Base-by-base conservation (phyloP, 169 alveolate genomes). In the Ichthyophthirius multifiliis region DNA sequence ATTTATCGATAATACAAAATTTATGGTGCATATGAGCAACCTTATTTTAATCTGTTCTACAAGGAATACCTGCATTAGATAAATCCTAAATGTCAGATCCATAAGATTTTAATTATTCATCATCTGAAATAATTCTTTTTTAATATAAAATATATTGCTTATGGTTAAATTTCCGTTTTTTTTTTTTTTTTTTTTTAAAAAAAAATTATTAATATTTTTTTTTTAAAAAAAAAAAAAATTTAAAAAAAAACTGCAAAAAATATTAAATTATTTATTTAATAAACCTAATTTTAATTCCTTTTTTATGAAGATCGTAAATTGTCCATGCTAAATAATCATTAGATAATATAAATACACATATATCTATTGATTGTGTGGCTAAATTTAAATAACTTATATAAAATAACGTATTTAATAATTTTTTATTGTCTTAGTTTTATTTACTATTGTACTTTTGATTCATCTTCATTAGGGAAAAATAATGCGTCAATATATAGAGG, bases 11-110 rank as follows among this genome's bases (percentile, higher is more conserved):
- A 34, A 92, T 80, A 20, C 85, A 89, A 71, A 92, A 92, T 81
- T 92, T 92, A 74, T 92, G 90, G 55, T 92, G 96, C 96, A 92
- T 92, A 78, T 92, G 91, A 62, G 88, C 86, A 75, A 78, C 85
- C 1, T 76, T 35, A 27, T 86, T 75, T 23, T 79, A 78, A 79
- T 92, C 96, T 74, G 83, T 86, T 73, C 88, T 89, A 64, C 87
- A 63, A 9, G 88, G 89, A 45, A 89, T 82, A 13, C 91, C 91
- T 32, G 37, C 55, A 63, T 82, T 83, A 62, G 82, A 35, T 46
- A 82, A 48, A 18, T 83, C 85, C 15, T 83, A 55, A 12, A 89
- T 62, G 41, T 90, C 96, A 16, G 94, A 86, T 13, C 93, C 93
- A 37, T 55, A 44, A 64, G 79, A 86, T 43, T 89, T 89, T 20